Percentiles rank a stretch among this genome's conserved stretches.
phyloP scores from a whole-genome alignment of 2,329 filamentous ascomycete genomes.

The Fusarium kyushuense region DNA sequence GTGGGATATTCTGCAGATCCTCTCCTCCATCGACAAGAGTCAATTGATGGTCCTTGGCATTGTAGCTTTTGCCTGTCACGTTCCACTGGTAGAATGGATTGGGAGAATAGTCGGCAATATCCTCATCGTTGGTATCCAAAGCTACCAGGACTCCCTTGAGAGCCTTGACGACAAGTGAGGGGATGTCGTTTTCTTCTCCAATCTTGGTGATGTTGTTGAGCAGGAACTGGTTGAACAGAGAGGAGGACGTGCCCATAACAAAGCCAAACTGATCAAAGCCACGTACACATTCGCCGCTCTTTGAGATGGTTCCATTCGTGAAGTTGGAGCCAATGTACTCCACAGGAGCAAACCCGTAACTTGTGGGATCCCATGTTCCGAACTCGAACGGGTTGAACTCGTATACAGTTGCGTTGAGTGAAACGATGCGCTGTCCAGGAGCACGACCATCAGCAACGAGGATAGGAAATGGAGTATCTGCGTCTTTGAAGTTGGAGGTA shows the following conservation, averaged over 20 bases:
- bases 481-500: slow-evolving; percentile 58
- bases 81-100: slow-evolving; percentile 71
- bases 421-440: slow-evolving; percentile 58
- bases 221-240: slow-evolving; percentile 78
- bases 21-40: slow-evolving; percentile 85
- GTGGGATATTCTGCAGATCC: slow-evolving; percentile 82
- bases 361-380: slow-evolving; percentile 72
- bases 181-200: slow-evolving; percentile 64
- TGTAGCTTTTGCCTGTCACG: slow-evolving; percentile 55
- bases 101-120: slow-evolving; percentile 77
- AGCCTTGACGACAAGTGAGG: slow-evolving; percentile 56
- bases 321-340: slow-evolving; percentile 71
- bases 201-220: slow-evolving; percentile 62
- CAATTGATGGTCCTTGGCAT: slow-evolving; percentile 63
- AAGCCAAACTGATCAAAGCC: slow-evolving; percentile 86
- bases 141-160: slow-evolving; percentile 62
- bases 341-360: slow-evolving; percentile 70
- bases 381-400: slow-evolving; percentile 76
- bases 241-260: slow-evolving; percentile 84
- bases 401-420: slow-evolving; percentile 71
- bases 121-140: slow-evolving; percentile 71
- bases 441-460: slow-evolving; percentile 62
- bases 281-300: slow-evolving; percentile 60
- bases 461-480: slow-evolving; percentile 61
- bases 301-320: slow-evolving; percentile 60